Evolutionary conservation across 257 asterid genomes (phyloP).

Genomic region (Paulownia fortunei): DNA sequence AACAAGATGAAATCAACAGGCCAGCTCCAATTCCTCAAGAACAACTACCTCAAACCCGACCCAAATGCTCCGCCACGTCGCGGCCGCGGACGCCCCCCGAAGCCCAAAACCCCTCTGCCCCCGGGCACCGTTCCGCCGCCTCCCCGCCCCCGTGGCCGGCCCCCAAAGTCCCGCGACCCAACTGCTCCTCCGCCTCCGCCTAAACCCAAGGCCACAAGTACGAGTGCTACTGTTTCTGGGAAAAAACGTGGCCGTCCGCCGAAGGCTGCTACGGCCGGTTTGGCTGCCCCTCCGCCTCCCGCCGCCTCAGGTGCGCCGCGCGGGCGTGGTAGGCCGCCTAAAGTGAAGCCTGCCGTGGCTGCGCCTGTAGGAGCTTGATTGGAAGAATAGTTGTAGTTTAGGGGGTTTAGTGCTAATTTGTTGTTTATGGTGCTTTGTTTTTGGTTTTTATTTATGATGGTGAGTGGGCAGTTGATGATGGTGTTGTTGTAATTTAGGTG

Average conservation of each 20-base stretch:
- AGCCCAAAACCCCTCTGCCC: slow-evolving; percentile 59
- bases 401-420: slow-evolving; percentile 48
- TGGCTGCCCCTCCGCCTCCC: slow-evolving; percentile 1
- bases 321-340: slow-evolving; percentile 90
- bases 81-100: slow-evolving; percentile 95
- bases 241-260: slow-evolving; percentile 84
- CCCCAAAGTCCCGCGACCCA: slow-evolving; percentile 58
- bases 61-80: slow-evolving; percentile 81
- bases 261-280: slow-evolving; percentile 38
- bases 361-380: slow-evolving; percentile 74
- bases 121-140: slow-evolving; percentile 41
- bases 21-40: slow-evolving; percentile 58
- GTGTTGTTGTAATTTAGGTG: slow-evolving; percentile 53
- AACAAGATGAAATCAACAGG: slow-evolving; percentile 69
- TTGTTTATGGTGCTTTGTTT: slow-evolving; percentile 21
- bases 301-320: slow-evolving; percentile 41
- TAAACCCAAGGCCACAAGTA: slow-evolving; percentile 30
- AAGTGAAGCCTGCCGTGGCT: slow-evolving; percentile 63
- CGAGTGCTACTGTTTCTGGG: slow-evolving; percentile 42
- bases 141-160: slow-evolving; percentile 87
- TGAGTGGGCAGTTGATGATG: slow-evolving; percentile 29
- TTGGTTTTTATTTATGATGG: slow-evolving; percentile 33
- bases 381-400: neutral
- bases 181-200: slow-evolving; percentile 48
- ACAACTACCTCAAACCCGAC: slow-evolving; percentile 67